These are phyloP conservation scores for Colletotrichum gigasporum DNA, from an alignment of 2,329 filamentous ascomycete genomes.

Conservation along the genomic window DNA sequence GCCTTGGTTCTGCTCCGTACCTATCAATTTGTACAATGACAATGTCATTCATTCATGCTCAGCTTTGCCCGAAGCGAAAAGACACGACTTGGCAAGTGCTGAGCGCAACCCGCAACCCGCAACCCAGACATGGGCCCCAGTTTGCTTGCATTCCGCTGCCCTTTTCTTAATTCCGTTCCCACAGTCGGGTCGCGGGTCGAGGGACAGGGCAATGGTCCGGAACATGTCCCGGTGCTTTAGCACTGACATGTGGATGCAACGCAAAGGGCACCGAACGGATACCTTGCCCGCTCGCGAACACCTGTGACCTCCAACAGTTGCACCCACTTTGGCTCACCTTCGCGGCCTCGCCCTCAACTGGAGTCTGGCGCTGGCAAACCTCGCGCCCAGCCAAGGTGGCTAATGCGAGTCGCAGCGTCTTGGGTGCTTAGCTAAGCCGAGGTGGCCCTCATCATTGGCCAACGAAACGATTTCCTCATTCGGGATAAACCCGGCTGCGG, in stretches of 20 bases:
- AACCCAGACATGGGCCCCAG: not conserved
- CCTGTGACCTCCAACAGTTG: slow-evolving; percentile 1
- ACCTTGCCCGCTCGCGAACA: not conserved
- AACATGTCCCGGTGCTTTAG: slow-evolving; percentile 7
- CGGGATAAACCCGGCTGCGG: slow-evolving; percentile 4
- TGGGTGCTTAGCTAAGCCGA: slow-evolving; percentile 24
- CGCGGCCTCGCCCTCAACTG: not conserved
- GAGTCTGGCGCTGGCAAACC: too few relatives aligned
- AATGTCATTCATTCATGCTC: not conserved
- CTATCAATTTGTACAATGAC: too few relatives aligned
- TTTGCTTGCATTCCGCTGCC: not conserved
- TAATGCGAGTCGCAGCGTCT: not conserved
- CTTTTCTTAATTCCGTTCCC: not conserved
- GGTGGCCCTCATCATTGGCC: not conserved
- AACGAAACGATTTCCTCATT: slow-evolving; percentile 30
- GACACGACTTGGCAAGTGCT: not conserved
- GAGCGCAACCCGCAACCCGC: not conserved
- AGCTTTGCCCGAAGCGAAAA: not conserved
- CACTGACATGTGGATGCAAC: slow-evolving; percentile 16
- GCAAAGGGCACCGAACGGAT: slow-evolving; percentile 3
- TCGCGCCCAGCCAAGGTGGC: not conserved
- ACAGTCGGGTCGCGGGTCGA: not conserved
- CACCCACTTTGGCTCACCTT: not conserved
- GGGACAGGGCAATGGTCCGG: slow-evolving; percentile 13
- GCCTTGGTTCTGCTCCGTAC: not conserved